Conservation (phyloP, 352 stramenopile genomes). For the Lagenidium giganteum region DNA sequence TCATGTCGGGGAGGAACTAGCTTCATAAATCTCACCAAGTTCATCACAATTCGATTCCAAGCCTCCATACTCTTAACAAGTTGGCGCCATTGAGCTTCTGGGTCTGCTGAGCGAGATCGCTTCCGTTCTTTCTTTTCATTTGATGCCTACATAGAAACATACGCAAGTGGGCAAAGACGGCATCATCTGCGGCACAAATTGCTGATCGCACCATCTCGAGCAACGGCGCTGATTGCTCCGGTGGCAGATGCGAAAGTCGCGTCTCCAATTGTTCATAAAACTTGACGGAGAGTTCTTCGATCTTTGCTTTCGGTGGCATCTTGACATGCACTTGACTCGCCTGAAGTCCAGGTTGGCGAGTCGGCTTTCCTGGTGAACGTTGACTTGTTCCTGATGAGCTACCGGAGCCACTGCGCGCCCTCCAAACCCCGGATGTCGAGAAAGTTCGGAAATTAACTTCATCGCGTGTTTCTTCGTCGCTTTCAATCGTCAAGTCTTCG, state of each 20-base stretch:
- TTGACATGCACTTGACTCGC: conserved; percentile 60
- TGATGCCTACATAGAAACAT: conserved; percentile 18
- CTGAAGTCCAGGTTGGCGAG: conserved; percentile 38
- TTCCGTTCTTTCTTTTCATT: conserved; percentile 36
- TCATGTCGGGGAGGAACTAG: neutral
- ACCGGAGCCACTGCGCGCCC: conserved; percentile 37
- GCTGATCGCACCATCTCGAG: conserved; percentile 39
- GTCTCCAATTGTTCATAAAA: conserved; percentile 63
- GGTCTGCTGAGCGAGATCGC: conserved; percentile 21
- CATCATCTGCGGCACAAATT: neutral
- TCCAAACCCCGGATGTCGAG: conserved; percentile 36
- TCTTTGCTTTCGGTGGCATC: conserved; percentile 45
- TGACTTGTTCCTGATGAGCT: too few relatives aligned
- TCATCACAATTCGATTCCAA: conserved; percentile 84
- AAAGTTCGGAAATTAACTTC: conserved; percentile 15
- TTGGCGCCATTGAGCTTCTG: conserved; percentile 66
- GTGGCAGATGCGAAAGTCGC: conserved; percentile 30
- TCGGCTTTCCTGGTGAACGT: too few relatives aligned
- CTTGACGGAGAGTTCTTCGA: conserved; percentile 48
- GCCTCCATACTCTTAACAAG: conserved; percentile 83
- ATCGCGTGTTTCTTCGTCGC: conserved; percentile 21
- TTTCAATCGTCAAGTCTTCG: conserved; percentile 36
- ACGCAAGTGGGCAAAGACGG: neutral
- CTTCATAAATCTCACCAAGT: conserved; percentile 33
- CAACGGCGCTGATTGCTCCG: too few relatives aligned